phyloP scores from a whole-genome alignment of 106 monocot species.

The Gastrodia elata region DNA sequence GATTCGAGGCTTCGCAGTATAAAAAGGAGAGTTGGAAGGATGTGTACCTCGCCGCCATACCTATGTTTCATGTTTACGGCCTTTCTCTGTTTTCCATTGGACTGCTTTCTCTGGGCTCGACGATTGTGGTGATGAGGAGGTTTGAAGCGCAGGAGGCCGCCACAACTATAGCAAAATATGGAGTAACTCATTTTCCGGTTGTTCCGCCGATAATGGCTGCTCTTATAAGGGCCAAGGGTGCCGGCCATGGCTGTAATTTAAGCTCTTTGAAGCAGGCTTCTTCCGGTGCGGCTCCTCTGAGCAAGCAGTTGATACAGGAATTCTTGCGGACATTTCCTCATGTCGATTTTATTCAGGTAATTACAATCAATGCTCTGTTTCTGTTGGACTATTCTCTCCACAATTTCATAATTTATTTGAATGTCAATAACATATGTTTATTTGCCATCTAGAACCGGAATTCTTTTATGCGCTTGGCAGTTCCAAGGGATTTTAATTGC shows the following conservation, averaged over 20 bases:
- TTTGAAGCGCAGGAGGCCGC: slow-evolving; percentile 34
- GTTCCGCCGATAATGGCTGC: slow-evolving; percentile 57
- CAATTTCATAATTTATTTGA: no score
- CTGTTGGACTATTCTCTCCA: neutral
- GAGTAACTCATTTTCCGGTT: slow-evolving; percentile 55
- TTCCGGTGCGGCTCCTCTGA: slow-evolving; percentile 62
- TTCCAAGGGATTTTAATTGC: no score
- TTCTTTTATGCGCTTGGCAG: no score
- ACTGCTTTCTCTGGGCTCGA: slow-evolving; percentile 45
- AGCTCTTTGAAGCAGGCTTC: slow-evolving; percentile 47
- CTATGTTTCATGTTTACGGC: slow-evolving; percentile 84
- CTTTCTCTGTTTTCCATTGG: slow-evolving; percentile 55
- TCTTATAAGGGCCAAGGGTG: slow-evolving; percentile 20
- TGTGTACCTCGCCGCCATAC: slow-evolving; percentile 57
- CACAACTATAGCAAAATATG: slow-evolving; percentile 30
- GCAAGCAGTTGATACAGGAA: slow-evolving; percentile 26
- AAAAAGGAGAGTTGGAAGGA: slow-evolving; percentile 18
- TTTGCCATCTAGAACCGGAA: no score
- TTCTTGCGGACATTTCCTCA: slow-evolving; percentile 41
- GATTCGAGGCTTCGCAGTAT: slow-evolving; percentile 53
- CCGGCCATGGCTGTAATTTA: slow-evolving; percentile 14
- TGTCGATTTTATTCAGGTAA: slow-evolving; percentile 79
- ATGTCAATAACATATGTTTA: no score
- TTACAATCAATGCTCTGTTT: neutral
- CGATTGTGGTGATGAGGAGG: slow-evolving; percentile 58